Evolutionary conservation across 129 eudicot genomes (phyloP), one percentile per base, ranked within the genome.

Genomic region (Tanacetum coccineum): DNA sequence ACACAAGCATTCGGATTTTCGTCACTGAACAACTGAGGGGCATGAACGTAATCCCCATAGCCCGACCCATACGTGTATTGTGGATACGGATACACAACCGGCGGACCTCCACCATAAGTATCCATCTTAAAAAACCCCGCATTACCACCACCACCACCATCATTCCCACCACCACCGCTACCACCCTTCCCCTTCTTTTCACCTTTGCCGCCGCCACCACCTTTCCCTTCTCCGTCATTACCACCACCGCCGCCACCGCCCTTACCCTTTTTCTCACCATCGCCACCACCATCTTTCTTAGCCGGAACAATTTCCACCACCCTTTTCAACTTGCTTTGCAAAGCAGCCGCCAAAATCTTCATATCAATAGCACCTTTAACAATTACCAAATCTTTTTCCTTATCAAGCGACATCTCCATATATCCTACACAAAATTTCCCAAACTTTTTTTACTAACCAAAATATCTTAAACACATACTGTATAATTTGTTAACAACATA

Each of bases 1-100:
- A 60, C 56, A 78, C 96, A 89, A 17, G 96, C 96, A 80, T 89
- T 82, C 1, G 96, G 94, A 30, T 89, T 89, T 70, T 89, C 96
- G 53, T 89, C 96, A 20, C 96, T 89, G 10, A 89, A 89, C 22
- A 89, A 20, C 26, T 83, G 85, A 1, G 96, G 96, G 22, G 94
- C 94, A 76, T 77, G 88, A 13, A 79, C 83, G 25, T 61, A 54
- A 19, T 68, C 73, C 7, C 13, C 59, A 60, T 22, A 39, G 52
- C 81, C 83, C 70, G 76, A 51, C 53, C 83, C 83, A 28, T 71
- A 80, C 4, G 36, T 57, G 48, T 51, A 65, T 26, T 77, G 81
- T 6, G 84, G 74, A 70, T 79, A 81, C 32, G 78, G 74, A 19
- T 74, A 59, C 70, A 59, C 86, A 64, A 62, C 62, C 62, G 71